Evolutionary conservation across 129 eudicot genomes (phyloP), one percentile per base, ranked within the genome.

Genomic region (Artemisia tridentata): DNA sequence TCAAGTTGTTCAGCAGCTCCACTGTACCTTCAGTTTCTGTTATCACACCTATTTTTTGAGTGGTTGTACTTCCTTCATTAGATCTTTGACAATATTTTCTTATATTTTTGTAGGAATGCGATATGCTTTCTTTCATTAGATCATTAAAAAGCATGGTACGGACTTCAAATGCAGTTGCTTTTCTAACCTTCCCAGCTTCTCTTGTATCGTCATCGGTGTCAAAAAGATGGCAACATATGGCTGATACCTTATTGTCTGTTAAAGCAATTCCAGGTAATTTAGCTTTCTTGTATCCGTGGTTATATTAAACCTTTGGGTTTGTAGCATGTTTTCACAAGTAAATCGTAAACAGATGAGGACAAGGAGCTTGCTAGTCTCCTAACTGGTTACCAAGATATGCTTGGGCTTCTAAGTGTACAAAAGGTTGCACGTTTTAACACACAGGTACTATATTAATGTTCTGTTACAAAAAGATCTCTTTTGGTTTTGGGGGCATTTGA

Each of bases 351-450:
- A 93, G 99, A 93, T 58, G 99, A 93, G 86, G 97, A 93, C 87
- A 93, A 90, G 87, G 99, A 93, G 80, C 84, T 93, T 25, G 90
- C 96, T 9, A 87, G 77, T 80, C 96, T 93, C 49, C 84, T 93
- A 65, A 93, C 99, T 47, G 99, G 97, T 74, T 93, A 93, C 78
- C 85, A 90, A 57, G 99, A 93, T 75, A 93, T 93, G 99, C 83
- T 93, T 80, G 99, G 99, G 68, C 95, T 93, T 71, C 88, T 93
- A 69, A 87, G 80, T 76, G 74, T 90, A 64, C 89, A 93, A 69
- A 93, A 93, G 67, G 92, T 93, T 62, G 89, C 99, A 17, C 84
- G 96, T 45, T 75, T 90, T 41, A 93, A 93, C 70, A 93, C 99
- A 31, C 99, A 93, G 96, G 99, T 90, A 75, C 8, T n/a, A 20